Percentiles rank a stretch among this genome's conserved stretches.
Evolutionary conservation across 805 yeast genomes (phyloP).

Genomic region (Lipomyces oligophaga): DNA sequence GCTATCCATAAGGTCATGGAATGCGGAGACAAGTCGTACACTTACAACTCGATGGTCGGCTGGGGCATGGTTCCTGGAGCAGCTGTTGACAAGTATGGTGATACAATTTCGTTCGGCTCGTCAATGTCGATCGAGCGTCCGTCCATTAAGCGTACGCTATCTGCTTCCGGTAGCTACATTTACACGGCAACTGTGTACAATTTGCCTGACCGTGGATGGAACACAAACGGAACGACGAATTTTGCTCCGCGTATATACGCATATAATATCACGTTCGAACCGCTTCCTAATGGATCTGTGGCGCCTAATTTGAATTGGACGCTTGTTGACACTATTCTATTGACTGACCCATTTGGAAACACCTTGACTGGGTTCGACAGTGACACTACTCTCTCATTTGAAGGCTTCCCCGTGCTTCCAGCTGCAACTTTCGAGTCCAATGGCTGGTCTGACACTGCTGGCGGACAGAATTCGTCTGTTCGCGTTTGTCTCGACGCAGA

Average conservation of each 20-base stretch:
- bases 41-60: slow-evolving; percentile 22
- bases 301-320: slow-evolving; percentile 19
- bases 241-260: slow-evolving; percentile 21
- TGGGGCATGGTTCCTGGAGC: slow-evolving; percentile 20
- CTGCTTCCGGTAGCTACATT: slow-evolving; percentile 10
- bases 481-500: slow-evolving; percentile 24
- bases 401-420: slow-evolving; percentile 16
- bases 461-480: slow-evolving; percentile 13
- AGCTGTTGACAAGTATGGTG: slow-evolving; percentile 24
- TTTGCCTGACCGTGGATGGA: slow-evolving; percentile 29
- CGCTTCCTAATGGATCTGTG: slow-evolving; percentile 4
- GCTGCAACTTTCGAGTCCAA: slow-evolving; percentile 16
- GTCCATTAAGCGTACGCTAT: slow-evolving; percentile 15
- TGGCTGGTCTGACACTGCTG: slow-evolving; percentile 14
- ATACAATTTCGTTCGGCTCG: slow-evolving; percentile 24
- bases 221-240: slow-evolving; percentile 25
- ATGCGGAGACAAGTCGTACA: slow-evolving; percentile 12
- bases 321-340: slow-evolving; percentile 18
- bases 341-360: slow-evolving; percentile 24
- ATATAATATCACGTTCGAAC: slow-evolving; percentile 17
- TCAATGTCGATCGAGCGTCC: slow-evolving; percentile 19
- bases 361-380: slow-evolving; percentile 25
- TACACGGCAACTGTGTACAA: slow-evolving; percentile 15
- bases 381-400: slow-evolving; percentile 15
- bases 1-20: slow-evolving; percentile 8